These are phyloP conservation scores for Nannochloropsis oceanica DNA, from an alignment of 108 stramenopile genomes.

Conservation along the genomic window DNA sequence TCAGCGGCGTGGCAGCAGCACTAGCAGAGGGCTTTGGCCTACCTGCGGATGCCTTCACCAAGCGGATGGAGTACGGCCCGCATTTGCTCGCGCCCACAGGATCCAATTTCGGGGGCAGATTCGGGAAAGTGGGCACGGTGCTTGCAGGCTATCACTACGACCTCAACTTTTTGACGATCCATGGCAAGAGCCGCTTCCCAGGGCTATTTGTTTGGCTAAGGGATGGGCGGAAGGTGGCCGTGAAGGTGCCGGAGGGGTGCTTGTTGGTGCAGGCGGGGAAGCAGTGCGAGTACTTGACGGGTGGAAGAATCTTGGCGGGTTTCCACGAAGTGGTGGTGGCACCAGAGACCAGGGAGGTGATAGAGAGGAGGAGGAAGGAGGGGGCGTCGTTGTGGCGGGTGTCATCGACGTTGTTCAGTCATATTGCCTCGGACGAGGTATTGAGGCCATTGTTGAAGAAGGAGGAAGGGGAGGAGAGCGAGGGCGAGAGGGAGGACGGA, in stretches of 20 bases:
- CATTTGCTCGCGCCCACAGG: constrained; percentile 44
- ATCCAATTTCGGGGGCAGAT: constrained; percentile 26
- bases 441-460: constrained; percentile 1
- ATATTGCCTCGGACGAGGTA: constrained; percentile 42
- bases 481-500: neutral
- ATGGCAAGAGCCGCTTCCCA: constrained; percentile 41
- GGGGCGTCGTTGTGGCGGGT: constrained; percentile 37
- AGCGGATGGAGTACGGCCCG: constrained; percentile 36
- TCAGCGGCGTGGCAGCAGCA: constrained; percentile 13
- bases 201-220: constrained; percentile 43
- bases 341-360: constrained; percentile 20
- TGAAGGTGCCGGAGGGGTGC: constrained; percentile 38
- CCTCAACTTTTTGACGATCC: constrained; percentile 44
- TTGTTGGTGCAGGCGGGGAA: constrained; percentile 46
- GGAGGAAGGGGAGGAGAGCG: neutral
- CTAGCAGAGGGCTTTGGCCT: constrained; percentile 39
- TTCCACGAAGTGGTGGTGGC: constrained; percentile 46
- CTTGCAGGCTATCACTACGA: constrained; percentile 46
- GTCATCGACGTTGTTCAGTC: constrained; percentile 37
- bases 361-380: neutral
- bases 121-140: constrained; percentile 22
- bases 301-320: constrained; percentile 42
- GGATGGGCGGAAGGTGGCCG: constrained; percentile 14
- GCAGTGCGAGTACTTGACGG: constrained; percentile 41
- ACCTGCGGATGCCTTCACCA: constrained; percentile 11